phyloP scores from a whole-genome alignment of 2,329 filamentous ascomycete species.

The Pleomassaria siparia region DNA sequence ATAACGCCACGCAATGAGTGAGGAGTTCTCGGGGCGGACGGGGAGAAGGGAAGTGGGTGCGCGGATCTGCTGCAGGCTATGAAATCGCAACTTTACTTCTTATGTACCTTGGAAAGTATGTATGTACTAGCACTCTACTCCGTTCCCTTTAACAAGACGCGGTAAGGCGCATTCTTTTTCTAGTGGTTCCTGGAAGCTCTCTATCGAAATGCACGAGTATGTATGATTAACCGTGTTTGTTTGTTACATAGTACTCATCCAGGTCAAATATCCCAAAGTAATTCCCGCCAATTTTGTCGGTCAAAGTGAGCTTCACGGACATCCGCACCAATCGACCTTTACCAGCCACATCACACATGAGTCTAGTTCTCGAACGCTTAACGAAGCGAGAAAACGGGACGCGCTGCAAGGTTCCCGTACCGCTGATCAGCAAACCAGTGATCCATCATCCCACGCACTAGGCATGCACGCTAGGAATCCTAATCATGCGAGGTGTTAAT shows the following conservation, averaged over 20 bases:
- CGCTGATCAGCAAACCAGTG: neutral
- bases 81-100: too few species aligned
- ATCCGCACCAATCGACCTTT: neutral
- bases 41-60: neutral
- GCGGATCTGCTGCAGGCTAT: neutral
- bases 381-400: neutral
- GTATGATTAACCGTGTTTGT: too few species aligned
- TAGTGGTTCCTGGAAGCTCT: too few species aligned
- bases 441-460: neutral
- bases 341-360: neutral
- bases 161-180: too few species aligned
- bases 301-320: neutral
- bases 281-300: neutral
- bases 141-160: too few species aligned
- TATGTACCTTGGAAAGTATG: too few species aligned
- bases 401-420: slow-evolving; percentile 1
- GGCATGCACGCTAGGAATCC: neutral
- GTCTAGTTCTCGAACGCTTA: neutral
- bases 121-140: too few species aligned
- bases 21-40: neutral
- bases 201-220: too few species aligned
- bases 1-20: neutral
- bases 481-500: neutral
- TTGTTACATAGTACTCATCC: too few species aligned
- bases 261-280: too few species aligned